These are phyloP conservation scores for Lepidium sativum DNA, from an alignment of 345 rosid genomes.

Conservation along the genomic window DNA sequence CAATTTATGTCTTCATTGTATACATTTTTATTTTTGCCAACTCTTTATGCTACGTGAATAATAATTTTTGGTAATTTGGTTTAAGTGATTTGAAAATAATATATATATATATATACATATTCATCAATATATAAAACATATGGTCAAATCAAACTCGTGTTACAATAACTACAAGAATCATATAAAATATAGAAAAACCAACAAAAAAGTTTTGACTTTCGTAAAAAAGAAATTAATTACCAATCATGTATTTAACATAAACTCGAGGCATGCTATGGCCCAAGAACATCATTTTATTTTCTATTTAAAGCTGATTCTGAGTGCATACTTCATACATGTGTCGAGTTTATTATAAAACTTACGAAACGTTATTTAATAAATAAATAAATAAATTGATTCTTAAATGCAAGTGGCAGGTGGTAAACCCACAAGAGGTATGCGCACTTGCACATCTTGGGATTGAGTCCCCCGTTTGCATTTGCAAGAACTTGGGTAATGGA, in stretches of 20 bases:
- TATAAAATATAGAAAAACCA: background rate
- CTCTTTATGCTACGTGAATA: background rate
- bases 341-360: background rate
- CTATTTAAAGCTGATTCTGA: background rate
- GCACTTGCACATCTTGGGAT: too few species aligned
- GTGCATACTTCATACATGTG: slow-evolving; percentile 16
- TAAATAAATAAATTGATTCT: background rate
- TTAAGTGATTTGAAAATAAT: background rate
- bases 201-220: slow-evolving; percentile 17
- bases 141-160: slow-evolving; percentile 3
- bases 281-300: slow-evolving; percentile 23
- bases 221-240: slow-evolving; percentile 4
- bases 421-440: too few species aligned
- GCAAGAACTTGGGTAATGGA: too few species aligned
- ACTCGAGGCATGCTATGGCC: slow-evolving; percentile 29
- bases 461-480: too few species aligned
- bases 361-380: background rate
- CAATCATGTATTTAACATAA: slow-evolving; percentile 26
- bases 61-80: background rate
- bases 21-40: background rate
- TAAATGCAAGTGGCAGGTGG: too few species aligned
- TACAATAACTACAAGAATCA: background rate
- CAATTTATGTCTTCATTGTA: background rate
- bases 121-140: background rate
- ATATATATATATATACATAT: background rate